Evolutionary conservation across 345 rosid genomes (phyloP).

Genomic region (Eucalyptus regnans): DNA sequence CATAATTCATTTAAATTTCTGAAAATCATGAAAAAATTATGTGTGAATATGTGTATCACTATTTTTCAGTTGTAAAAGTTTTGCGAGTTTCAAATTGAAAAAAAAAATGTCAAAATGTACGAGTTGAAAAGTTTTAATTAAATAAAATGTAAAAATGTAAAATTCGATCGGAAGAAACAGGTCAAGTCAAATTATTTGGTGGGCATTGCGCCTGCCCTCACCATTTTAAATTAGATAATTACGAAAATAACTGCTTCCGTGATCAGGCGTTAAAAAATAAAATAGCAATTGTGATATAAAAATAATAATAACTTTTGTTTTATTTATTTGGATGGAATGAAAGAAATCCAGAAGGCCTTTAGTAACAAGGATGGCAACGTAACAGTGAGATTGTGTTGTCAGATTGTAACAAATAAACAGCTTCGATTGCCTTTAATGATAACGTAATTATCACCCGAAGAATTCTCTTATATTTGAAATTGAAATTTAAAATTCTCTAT

Average conservation of each 20-base stretch:
- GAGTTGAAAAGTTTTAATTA: neutral
- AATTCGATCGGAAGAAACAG: neutral
- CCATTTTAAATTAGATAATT: neutral
- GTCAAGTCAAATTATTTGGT: neutral
- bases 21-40: neutral
- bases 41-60: neutral
- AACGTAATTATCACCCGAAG: neutral
- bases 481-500: neutral
- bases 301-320: neutral
- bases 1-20: neutral
- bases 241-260: neutral
- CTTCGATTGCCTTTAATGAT: neutral
- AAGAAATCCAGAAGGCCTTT: neutral
- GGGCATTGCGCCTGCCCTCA: neutral
- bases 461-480: neutral
- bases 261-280: neutral
- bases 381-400: neutral
- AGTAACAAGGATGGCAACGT: neutral
- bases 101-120: neutral
- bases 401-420: neutral
- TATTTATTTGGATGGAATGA: neutral
- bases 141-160: neutral
- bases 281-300: neutral
- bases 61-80: neutral
- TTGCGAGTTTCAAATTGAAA: neutral